These are phyloP conservation scores for Phytophthora foliorum DNA, from an alignment of 352 stramenopile genomes.

Conservation along the genomic window DNA sequence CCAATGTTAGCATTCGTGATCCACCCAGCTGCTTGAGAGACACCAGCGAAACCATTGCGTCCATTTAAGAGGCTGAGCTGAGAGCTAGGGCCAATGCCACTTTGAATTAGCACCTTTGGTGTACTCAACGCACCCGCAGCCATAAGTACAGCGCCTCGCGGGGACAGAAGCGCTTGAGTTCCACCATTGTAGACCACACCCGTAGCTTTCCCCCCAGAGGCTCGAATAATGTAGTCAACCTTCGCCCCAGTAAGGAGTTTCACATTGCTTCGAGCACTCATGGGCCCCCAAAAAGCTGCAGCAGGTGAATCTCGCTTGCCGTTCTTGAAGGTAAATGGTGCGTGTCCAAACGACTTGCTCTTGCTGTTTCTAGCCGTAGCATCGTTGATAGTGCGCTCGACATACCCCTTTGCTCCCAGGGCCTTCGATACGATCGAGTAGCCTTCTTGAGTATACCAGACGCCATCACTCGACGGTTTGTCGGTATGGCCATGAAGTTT, in stretches of 20 bases:
- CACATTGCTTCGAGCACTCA: constrained; percentile 59
- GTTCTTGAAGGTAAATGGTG: constrained; percentile 63
- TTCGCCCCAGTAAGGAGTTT: constrained; percentile 51
- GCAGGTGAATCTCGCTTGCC: constrained; percentile 62
- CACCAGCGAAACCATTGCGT: constrained; percentile 53
- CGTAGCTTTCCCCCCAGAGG: constrained; percentile 43
- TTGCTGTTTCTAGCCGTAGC: constrained; percentile 56
- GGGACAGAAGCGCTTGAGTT: constrained; percentile 39
- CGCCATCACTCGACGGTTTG: constrained; percentile 54
- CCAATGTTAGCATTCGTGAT: constrained; percentile 64
- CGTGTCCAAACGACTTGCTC: constrained; percentile 60
- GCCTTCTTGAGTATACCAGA: constrained; percentile 63
- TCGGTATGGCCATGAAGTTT: constrained; percentile 54
- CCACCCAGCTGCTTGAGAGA: constrained; percentile 45
- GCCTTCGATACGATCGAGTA: constrained; percentile 56
- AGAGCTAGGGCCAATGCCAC: constrained; percentile 66
- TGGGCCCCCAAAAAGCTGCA: constrained; percentile 51
- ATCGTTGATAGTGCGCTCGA: constrained; percentile 56
- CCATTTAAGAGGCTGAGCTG: constrained; percentile 58
- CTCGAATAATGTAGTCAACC: constrained; percentile 60
- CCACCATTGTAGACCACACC: constrained; percentile 58
- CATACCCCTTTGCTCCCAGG: constrained; percentile 44
- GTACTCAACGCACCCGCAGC: constrained; percentile 69
- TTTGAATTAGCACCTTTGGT: constrained; percentile 85
- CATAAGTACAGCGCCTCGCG: constrained; percentile 72